Evolutionary conservation across 2,329 filamentous ascomycete species (phyloP).

Genomic region (Annulohypoxylon truncatum): DNA sequence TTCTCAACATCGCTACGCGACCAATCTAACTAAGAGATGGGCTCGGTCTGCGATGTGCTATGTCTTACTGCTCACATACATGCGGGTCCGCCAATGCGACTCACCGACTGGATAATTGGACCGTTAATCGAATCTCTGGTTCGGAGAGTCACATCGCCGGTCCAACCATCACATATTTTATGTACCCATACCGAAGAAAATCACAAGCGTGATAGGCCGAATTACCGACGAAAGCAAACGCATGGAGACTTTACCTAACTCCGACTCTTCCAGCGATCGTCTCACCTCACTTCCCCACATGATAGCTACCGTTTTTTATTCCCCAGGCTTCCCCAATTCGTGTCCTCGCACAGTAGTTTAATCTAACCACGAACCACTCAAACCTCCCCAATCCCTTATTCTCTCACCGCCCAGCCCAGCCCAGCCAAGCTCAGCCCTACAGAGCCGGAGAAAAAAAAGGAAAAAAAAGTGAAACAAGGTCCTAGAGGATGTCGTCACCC

Average conservation of each 20-base stretch:
- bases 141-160: neutral
- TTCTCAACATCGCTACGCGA: neutral
- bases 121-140: neutral
- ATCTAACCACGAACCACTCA: neutral
- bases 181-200: neutral
- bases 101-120: neutral
- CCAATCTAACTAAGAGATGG: neutral
- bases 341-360: neutral
- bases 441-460: neutral
- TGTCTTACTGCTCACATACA: neutral
- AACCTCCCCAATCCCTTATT: neutral
- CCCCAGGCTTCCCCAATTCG: neutral
- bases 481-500: conserved; percentile 5
- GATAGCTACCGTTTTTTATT: conserved; percentile 1
- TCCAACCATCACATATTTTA: neutral
- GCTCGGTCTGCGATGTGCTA: conserved; percentile 1
- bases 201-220: neutral
- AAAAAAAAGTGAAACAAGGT: neutral
- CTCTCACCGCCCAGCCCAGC: neutral
- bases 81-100: neutral
- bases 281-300: neutral
- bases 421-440: conserved; percentile 6
- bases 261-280: neutral
- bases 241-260: neutral
- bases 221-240: neutral